A percentile compares a stretch with the other conserved stretches of the same genome.
phyloP scores from a whole-genome alignment of 2,329 filamentous ascomycete species.

The Aspergillus tamarii region DNA sequence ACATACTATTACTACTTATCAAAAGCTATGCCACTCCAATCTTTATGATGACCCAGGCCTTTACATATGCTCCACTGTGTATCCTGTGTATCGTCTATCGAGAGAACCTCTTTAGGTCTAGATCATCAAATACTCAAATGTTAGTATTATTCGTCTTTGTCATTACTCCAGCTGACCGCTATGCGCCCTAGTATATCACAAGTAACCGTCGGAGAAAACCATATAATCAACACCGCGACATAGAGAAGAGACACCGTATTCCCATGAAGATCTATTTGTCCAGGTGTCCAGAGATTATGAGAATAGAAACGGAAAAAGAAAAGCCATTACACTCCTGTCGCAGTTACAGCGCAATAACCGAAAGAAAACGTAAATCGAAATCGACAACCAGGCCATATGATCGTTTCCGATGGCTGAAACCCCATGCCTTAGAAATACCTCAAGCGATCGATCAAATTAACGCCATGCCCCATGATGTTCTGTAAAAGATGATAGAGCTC shows the following conservation, averaged over 20 bases:
- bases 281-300: conserved; percentile 9
- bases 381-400: conserved; percentile 15
- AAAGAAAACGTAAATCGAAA: conserved; percentile 13
- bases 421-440: conserved; percentile 14
- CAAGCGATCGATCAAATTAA: conserved; percentile 21
- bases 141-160: background rate
- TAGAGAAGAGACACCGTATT: conserved; percentile 7
- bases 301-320: background rate
- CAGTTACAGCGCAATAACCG: conserved; percentile 10
- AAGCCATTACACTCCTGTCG: conserved; percentile 16
- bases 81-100: background rate
- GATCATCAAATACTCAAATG: background rate
- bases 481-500: conserved; percentile 11
- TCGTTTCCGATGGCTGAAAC: conserved; percentile 9
- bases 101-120: background rate
- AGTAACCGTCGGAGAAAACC: conserved; percentile 1
- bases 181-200: conserved; percentile 10
- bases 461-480: conserved; percentile 21
- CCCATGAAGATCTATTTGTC: conserved; percentile 11
- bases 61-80: background rate
- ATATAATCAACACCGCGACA: conserved; percentile 1
- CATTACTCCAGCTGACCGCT: conserved; percentile 12
- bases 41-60: conserved; percentile 12
- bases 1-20: conserved; percentile 21
- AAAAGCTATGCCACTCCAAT: conserved; percentile 15